Conservation (phyloP, 257 asterid genomes). For the Scutellaria galericulata region DNA sequence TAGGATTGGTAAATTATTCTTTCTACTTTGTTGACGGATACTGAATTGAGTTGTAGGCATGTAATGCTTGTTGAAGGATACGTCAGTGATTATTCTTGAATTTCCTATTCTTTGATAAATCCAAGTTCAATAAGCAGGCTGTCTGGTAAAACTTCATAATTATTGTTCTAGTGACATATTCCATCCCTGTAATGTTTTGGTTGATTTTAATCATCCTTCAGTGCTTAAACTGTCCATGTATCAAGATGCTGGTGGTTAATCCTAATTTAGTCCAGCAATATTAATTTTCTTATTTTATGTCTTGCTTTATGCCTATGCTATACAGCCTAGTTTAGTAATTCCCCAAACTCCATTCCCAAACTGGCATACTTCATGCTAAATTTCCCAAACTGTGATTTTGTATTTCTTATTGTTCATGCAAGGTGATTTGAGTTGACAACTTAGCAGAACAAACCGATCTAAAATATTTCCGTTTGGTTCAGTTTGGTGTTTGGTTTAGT, state of each 20-base stretch:
- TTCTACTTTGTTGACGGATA: constrained; percentile 2
- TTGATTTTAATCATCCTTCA: not conserved
- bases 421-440: no score
- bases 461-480: no score
- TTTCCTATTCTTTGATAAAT: not conserved
- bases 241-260: not conserved
- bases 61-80: not conserved
- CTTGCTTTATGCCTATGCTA: not conserved
- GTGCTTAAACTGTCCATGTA: not conserved
- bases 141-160: not conserved
- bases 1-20: not conserved
- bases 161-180: not conserved
- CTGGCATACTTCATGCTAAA: no score
- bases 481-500: no score
- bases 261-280: not conserved
- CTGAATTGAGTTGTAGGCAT: not conserved
- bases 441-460: no score
- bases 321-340: no score
- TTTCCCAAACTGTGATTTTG: no score
- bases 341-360: no score
- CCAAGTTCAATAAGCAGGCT: not conserved
- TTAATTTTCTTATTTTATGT: not conserved
- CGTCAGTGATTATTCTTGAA: constrained; percentile 3
- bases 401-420: no score
- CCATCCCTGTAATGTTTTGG: not conserved